phyloP scores from a whole-genome alignment of 345 rosid species.

The Eucalyptus curtisii region DNA sequence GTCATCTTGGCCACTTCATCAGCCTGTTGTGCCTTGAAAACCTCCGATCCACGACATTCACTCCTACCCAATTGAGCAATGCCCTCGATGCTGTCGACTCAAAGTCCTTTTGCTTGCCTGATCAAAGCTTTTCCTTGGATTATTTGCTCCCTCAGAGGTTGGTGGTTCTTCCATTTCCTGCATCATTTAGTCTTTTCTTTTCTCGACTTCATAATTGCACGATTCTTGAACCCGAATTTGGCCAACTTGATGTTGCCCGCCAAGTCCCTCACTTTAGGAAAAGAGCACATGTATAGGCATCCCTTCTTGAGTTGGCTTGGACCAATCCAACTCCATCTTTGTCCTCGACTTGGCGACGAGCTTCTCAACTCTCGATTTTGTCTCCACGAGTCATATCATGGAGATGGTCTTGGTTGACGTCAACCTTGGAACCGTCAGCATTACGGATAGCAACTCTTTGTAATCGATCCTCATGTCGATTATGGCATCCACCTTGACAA shows the following conservation, averaged over 20 bases:
- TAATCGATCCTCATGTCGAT: background rate
- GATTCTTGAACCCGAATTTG: background rate
- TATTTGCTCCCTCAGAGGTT: background rate
- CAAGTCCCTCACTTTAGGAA: background rate
- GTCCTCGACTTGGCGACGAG: background rate
- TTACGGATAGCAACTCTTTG: background rate
- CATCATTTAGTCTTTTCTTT: background rate
- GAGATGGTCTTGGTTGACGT: background rate
- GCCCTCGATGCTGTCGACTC: background rate
- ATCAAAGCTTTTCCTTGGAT: background rate
- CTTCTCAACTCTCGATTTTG: background rate
- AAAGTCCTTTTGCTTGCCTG: background rate
- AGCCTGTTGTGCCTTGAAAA: background rate
- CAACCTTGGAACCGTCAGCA: background rate
- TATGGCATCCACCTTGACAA: background rate
- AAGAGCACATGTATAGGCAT: background rate
- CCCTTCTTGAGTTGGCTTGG: background rate
- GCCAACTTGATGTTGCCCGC: background rate
- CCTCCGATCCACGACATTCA: background rate
- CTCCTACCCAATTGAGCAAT: background rate
- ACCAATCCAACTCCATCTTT: background rate
- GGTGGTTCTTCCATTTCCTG: background rate
- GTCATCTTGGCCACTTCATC: background rate
- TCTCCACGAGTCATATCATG: background rate
- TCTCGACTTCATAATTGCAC: background rate